Base-by-base conservation (phyloP, 2,329 filamentous ascomycete species). In the Aureobasidium sp. region DNA sequence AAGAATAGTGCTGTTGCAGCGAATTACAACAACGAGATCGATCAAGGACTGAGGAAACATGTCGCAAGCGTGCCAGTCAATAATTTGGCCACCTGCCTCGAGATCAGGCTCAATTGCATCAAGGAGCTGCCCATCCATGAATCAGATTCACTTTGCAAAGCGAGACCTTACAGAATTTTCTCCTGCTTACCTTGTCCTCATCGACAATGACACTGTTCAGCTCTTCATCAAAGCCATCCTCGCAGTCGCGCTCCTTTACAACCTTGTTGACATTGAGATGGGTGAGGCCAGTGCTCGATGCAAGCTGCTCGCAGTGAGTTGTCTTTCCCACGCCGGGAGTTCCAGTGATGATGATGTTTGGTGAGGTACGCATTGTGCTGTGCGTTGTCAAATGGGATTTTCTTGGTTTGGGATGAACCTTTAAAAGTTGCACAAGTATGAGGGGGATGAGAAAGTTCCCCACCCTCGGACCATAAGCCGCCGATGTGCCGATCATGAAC, bases 21-120 rank as follows among this genome's bases (percentile, higher is more conserved):
- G 83, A 66, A 99, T 76, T 61, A 99, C 94, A 5, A 97, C 89
- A 0, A 99, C 92, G 2, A 99, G 83, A 73, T 99, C 94, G 71
- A 99, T 88, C 90, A 92, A 95, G 71, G 88, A 88, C 72, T 89
- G 87, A 2, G 94, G 94, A 71, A 97, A 97, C 26, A 97, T 78
- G 70, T 97, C 94, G 78, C 93, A 97, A 2, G 92, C 93, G 76
- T 99, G 94, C 93, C 94, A 99, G 78, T 99, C 94, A 71, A 99
- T 89, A 68, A 99, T 86, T 74, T 86, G 90, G 23, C 94, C 94
- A 62, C 93, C 93, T 23, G 83, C 77, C 65, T 87, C 83, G 42
- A 90, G 82, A 64, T 94, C 87, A 62, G 89, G 84, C 77, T 97
- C 94, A 62, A 99, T 88, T 52, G 89, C 85, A 73, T 99, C 94